phyloP scores from a whole-genome alignment of 192 early-diverging fungal species.

The Rhizophlyctis rosea region DNA sequence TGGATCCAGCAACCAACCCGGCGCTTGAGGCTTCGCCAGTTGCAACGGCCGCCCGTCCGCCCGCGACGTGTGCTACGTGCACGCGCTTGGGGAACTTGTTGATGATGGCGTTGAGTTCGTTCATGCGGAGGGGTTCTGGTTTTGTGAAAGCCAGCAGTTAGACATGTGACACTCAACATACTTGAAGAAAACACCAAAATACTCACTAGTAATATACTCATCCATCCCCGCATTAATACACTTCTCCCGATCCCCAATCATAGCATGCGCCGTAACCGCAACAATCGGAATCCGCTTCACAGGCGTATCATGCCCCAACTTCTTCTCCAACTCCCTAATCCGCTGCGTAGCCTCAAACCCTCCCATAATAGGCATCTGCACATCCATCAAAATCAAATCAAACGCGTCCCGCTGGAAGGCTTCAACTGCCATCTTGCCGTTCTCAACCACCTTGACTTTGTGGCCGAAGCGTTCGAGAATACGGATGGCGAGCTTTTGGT shows the following conservation, averaged over 20 bases:
- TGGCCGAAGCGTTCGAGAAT: slow-evolving; percentile 56
- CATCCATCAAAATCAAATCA: slow-evolving; percentile 80
- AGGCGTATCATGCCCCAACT: slow-evolving; percentile 41
- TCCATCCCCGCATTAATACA: slow-evolving; percentile 83
- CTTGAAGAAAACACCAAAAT: too few relatives aligned
- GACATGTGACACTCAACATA: too few relatives aligned
- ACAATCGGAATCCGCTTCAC: slow-evolving; percentile 72
- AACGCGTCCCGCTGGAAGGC: slow-evolving; percentile 57
- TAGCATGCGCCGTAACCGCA: slow-evolving; percentile 85
- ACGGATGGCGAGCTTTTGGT: slow-evolving; percentile 58
- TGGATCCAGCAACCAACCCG: slow-evolving; percentile 6
- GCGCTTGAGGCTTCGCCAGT: slow-evolving; percentile 31
- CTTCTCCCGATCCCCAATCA: slow-evolving; percentile 85
- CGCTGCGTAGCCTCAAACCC: slow-evolving; percentile 82
- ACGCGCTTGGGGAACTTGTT: slow-evolving; percentile 57
- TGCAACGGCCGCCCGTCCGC: slow-evolving; percentile 27
- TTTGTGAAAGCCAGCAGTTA: too few relatives aligned
- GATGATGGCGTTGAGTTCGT: slow-evolving; percentile 64
- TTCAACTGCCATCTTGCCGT: slow-evolving; percentile 78
- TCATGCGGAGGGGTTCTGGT: slow-evolving; percentile 55
- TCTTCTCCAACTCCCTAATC: slow-evolving; percentile 67
- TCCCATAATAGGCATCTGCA: slow-evolving; percentile 84
- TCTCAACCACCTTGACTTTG: slow-evolving; percentile 71
- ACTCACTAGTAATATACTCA: slow-evolving; percentile 55
- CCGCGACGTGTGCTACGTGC: slow-evolving; percentile 23